Base-by-base conservation (phyloP, 768 basidiomycete species). In the Mycena vulgaris region DNA sequence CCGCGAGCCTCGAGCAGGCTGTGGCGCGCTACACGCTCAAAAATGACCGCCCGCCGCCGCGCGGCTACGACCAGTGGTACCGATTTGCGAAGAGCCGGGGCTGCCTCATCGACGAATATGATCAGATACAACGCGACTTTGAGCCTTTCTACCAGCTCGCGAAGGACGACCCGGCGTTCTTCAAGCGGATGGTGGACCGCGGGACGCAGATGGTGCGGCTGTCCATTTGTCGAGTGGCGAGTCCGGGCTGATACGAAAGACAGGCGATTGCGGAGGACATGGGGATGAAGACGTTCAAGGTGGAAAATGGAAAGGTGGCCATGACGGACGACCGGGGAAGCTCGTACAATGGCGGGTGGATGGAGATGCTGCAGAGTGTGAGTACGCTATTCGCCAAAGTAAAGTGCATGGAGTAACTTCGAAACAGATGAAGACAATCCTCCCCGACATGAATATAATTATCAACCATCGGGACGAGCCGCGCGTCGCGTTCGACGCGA, bases 401-500 rank as follows among this genome's bases (percentile, higher is more conserved):
- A 17, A 33, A 49, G 5, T 9, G 42, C 42, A n/a, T 21, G 3
- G 42, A 45, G 6, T 45, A 21, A 45, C 21, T 4, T n/a, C 5
- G 8, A 19, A 9, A 16, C 35, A 68, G 66, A 27, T 68, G 16
- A 48, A 39, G 39, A 13, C 65, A 7, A 59, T 42, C 14, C 45
- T 74, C 28, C 73, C 70, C 5, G 59, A 65, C 40, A 21, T 69
- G 33, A 69, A 66, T 21, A 6, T 74, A 10, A 21, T 74, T 67
- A 71, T 51, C 69, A 80, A 62, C 51, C 58, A 72, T 76, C 31
- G 76, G 63, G 49, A 76, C 77, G 57, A 82, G 68, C 74, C 73
- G 25, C 69, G 73, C 25, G 70, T 74, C 17, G 69, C 57, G n/a
- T 74, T 74, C 30, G 60, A 71, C 27, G 56, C 53, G 1, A 64